These are phyloP conservation scores for Gossypium arboreum DNA, from an alignment of 345 rosid genomes.

Conservation along the genomic window DNA sequence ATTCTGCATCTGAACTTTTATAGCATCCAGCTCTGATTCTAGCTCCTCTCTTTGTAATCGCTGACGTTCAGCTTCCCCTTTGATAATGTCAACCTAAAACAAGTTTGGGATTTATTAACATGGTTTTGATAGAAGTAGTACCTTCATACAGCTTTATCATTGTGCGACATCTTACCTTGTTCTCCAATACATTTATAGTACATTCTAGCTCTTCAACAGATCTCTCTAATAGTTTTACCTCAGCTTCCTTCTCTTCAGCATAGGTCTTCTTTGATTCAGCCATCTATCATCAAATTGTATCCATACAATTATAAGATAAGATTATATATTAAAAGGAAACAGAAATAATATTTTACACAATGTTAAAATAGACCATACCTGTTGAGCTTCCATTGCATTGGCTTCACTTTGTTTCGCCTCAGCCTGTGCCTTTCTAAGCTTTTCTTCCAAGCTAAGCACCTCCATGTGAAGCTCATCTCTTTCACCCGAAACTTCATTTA, in stretches of 20 bases:
- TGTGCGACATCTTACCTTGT: constrained; percentile 50
- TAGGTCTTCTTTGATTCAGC: constrained; percentile 66
- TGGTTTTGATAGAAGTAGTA: not conserved
- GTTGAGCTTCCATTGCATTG: constrained; percentile 63
- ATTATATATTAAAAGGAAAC: constrained; percentile 6
- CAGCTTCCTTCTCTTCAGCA: constrained; percentile 82
- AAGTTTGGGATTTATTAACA: constrained; percentile 24
- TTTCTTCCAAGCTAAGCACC: constrained; percentile 53
- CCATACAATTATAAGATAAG: not conserved
- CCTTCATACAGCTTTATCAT: constrained; percentile 11
- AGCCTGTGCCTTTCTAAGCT: constrained; percentile 46
- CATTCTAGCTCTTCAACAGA: constrained; percentile 89
- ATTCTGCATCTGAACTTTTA: constrained; percentile 70
- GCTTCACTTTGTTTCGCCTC: constrained; percentile 60
- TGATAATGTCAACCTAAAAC: constrained; percentile 73
- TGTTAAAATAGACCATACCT: constrained; percentile 38
- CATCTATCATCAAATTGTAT: constrained; percentile 35
- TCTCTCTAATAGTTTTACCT: constrained; percentile 78
- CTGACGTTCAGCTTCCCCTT: constrained; percentile 91
- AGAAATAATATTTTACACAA: not conserved
- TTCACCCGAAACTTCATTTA: constrained; percentile 49
- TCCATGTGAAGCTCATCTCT: constrained; percentile 58
- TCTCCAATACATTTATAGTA: constrained; percentile 75
- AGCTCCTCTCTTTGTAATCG: constrained; percentile 85
- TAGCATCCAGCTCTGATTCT: constrained; percentile 68